Evolutionary conservation across 805 yeast genomes (phyloP).

Genomic region (Candida palmyrensis): DNA sequence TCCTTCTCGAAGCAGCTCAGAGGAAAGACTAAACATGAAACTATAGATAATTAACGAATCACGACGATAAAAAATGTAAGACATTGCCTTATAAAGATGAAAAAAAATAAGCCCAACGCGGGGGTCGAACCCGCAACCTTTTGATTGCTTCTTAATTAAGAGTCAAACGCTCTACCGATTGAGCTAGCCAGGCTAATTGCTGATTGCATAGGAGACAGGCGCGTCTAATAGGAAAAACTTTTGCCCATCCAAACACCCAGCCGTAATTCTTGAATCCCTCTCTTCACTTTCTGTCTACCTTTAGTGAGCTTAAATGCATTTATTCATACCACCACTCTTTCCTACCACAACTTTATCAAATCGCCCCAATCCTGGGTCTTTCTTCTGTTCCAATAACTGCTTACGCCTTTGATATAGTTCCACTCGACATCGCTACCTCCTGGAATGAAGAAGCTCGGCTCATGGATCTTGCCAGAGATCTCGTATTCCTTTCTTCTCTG

Average conservation of each 20-base stretch:
- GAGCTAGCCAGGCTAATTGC: constrained; percentile 5
- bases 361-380: constrained; percentile 57
- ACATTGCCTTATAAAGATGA: not conserved
- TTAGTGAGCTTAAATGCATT: no score
- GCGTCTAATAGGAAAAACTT: not conserved
- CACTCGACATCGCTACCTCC: constrained; percentile 41
- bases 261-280: no score
- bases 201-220: not conserved
- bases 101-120: constrained; percentile 5
- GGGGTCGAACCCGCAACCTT: constrained; percentile 7
- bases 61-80: not conserved
- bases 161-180: constrained; percentile 7
- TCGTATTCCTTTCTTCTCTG: constrained; percentile 59
- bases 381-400: constrained; percentile 79
- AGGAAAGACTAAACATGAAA: constrained; percentile 31
- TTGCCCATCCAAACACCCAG: no score
- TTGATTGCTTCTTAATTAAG: constrained; percentile 5
- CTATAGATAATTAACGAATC: constrained; percentile 10
- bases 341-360: constrained; percentile 51
- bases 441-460: constrained; percentile 58
- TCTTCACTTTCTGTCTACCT: no score
- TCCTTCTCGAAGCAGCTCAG: constrained; percentile 24
- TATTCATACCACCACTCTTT: no score
- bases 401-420: constrained; percentile 51
- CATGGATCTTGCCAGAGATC: constrained; percentile 38